Evolutionary conservation across 228 moss, liverwort and hornwort species (phyloP).

Genomic region (Sphagnum fallax): DNA sequence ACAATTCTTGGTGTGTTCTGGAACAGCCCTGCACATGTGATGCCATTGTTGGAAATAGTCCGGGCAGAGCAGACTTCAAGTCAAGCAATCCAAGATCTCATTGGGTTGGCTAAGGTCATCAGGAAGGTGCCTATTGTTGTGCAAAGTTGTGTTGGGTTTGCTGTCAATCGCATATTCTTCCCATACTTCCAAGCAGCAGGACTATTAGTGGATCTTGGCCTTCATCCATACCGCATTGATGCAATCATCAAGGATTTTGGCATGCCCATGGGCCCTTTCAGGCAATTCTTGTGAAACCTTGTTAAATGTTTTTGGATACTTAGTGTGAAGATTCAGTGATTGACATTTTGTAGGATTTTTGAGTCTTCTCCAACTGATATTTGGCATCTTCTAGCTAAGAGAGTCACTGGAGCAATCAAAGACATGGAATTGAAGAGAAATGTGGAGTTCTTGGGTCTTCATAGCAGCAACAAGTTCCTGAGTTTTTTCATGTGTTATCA

Average conservation of each 20-base stretch:
- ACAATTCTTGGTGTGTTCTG: not conserved
- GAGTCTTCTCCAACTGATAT: not conserved
- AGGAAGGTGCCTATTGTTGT: constrained; percentile 74
- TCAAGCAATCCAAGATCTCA: constrained; percentile 68
- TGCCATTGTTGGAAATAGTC: constrained; percentile 87
- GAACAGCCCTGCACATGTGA: constrained; percentile 67
- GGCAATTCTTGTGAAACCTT: constrained; percentile 21
- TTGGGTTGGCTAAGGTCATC: constrained; percentile 55
- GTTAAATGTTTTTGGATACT: not conserved
- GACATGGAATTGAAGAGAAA: no score
- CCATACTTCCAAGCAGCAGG: constrained; percentile 53
- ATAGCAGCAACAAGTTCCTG: no score
- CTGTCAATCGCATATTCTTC: constrained; percentile 79
- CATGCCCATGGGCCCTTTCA: constrained; percentile 93
- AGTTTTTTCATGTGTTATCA: constrained; percentile 10
- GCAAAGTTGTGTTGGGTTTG: constrained; percentile 69
- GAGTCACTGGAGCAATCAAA: no score
- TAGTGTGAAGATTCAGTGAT: not conserved
- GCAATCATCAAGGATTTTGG: constrained; percentile 68
- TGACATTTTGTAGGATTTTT: not conserved
- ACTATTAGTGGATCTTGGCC: constrained; percentile 56
- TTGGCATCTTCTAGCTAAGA: no score
- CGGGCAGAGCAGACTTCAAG: constrained; percentile 58
- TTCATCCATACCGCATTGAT: constrained; percentile 79
- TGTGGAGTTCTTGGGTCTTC: no score